Conservation (phyloP, 2,329 filamentous ascomycete species). For the Cercospora sp. region DNA sequence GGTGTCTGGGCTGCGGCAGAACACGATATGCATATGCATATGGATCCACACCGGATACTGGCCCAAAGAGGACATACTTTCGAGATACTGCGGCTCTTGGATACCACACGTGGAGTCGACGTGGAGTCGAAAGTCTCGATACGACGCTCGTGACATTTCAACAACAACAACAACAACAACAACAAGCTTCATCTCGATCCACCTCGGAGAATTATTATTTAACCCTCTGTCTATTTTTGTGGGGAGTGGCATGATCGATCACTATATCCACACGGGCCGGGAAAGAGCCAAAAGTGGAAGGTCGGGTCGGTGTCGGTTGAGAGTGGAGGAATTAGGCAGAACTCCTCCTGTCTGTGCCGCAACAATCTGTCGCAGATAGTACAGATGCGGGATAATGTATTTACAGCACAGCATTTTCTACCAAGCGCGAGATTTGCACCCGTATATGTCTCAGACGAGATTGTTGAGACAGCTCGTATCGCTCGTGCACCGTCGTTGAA, state of each 20-base stretch:
- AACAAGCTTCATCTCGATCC: not conserved
- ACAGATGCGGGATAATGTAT: not conserved
- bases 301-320: not conserved
- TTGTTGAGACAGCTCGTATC: not conserved
- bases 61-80: not conserved
- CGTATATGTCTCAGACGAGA: not conserved
- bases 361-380: not conserved
- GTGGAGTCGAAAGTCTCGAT: not conserved
- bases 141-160: not conserved
- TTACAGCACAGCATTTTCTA: not conserved
- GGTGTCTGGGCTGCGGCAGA: not conserved
- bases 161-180: not conserved
- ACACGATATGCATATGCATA: not conserved
- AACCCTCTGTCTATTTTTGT: not conserved
- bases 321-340: not conserved
- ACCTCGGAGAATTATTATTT: not conserved
- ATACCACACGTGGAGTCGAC: not conserved
- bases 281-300: not conserved
- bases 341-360: not conserved
- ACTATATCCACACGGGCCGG: not conserved
- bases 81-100: not conserved
- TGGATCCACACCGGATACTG: not conserved
- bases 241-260: not conserved
- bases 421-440: not conserved
- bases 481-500: not conserved